These are phyloP conservation scores for Acanthamoeba divionensis DNA, from an alignment of 208 protist genomes.

Conservation along the genomic window DNA sequence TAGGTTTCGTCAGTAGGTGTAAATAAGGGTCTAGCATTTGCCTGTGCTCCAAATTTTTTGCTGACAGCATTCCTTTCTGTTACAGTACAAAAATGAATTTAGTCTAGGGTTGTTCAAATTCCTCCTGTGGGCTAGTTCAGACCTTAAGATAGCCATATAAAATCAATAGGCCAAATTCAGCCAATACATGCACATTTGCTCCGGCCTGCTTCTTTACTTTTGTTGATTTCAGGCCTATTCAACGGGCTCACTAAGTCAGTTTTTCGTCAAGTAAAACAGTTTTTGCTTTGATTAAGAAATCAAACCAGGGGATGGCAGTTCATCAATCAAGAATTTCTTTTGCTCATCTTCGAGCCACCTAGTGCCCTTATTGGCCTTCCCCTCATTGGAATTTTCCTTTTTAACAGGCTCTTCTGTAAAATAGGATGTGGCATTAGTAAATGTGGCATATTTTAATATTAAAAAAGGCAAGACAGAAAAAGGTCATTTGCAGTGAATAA, in stretches of 20 bases:
- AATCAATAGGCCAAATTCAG: background rate
- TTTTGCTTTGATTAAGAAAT: too few relatives aligned
- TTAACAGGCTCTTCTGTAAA: background rate
- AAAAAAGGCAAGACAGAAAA: too few relatives aligned
- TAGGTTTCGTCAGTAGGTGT: background rate
- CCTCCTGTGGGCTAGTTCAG: too few relatives aligned
- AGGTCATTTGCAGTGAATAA: too few relatives aligned
- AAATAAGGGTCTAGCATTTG: slow-evolving; percentile 8
- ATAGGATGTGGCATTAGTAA: background rate
- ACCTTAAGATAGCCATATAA: too few relatives aligned
- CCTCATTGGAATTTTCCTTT: background rate
- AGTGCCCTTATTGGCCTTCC: background rate
- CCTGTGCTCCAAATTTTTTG: background rate
- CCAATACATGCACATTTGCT: background rate
- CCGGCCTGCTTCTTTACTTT: background rate
- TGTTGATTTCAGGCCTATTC: background rate
- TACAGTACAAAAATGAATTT: too few relatives aligned
- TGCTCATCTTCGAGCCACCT: background rate
- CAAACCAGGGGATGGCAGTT: background rate
- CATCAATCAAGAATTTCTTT: slow-evolving; percentile 12
- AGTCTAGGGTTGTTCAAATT: too few relatives aligned
- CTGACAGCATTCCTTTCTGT: background rate
- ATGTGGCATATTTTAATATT: too few relatives aligned
- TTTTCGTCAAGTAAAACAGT: too few relatives aligned
- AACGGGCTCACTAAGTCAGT: too few relatives aligned